Percentiles rank a stretch among this genome's conserved stretches.
phyloP scores from a whole-genome alignment of 2,329 filamentous ascomycete genomes.

The Neofusicoccum sp. region DNA sequence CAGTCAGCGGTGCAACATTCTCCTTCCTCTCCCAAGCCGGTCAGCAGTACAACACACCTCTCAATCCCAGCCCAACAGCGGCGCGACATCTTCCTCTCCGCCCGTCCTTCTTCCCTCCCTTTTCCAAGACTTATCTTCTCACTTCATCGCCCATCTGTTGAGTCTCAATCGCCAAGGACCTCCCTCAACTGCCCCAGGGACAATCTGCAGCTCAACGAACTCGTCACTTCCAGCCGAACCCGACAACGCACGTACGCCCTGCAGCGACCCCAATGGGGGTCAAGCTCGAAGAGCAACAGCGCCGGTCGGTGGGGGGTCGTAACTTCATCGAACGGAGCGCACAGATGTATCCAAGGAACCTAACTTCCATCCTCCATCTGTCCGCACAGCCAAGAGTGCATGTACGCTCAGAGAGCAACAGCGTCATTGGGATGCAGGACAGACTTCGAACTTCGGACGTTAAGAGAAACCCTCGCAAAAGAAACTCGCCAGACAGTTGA shows the following conservation, averaged over 20 bases:
- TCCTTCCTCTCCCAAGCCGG: background rate
- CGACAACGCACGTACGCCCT: constrained; percentile 8
- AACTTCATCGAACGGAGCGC: constrained; percentile 3
- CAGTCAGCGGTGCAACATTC: too few species aligned
- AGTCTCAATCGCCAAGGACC: background rate
- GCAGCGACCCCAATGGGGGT: constrained; percentile 2
- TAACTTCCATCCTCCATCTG: constrained; percentile 5
- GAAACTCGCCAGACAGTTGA: background rate
- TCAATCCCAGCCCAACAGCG: too few species aligned
- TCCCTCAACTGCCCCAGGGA: background rate
- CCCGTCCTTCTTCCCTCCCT: background rate
- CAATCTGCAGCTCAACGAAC: constrained; percentile 9
- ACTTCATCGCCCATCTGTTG: background rate
- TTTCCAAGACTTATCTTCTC: background rate
- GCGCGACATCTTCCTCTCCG: background rate
- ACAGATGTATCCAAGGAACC: background rate
- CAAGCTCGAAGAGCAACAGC: constrained; percentile 9
- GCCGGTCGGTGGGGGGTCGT: background rate
- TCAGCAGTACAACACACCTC: background rate
- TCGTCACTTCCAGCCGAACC: background rate
- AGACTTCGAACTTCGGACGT: constrained; percentile 6
- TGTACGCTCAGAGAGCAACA: constrained; percentile 2
- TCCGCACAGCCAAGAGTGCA: constrained; percentile 1
- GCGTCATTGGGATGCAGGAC: background rate
- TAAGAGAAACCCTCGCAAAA: background rate